Evolutionary conservation across 2,329 filamentous ascomycete species (phyloP), one percentile per base, ranked within the genome.

Genomic region (Pseudogymnoascus sp.): DNA sequence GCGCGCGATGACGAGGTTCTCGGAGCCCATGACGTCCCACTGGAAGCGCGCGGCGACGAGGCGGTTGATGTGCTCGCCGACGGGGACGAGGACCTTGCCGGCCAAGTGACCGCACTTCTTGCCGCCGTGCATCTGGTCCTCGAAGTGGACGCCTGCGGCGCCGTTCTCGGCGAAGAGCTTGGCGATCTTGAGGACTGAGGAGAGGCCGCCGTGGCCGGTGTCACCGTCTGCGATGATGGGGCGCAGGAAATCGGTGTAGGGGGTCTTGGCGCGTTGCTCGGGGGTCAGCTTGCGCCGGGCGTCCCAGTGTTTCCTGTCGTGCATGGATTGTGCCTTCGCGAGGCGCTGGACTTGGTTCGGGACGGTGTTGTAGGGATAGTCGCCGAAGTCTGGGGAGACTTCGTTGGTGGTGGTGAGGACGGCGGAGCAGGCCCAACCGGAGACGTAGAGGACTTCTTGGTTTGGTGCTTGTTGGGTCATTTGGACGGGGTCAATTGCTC

Each of bases 361-460:
- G 3, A 99, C 95, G 0, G 95, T 99, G 74, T 97, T 97, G 79
- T 99, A 99, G 0, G 95, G 95, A 75, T 99, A 99, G 77, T 99
- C 95, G 71, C 95, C 95, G 78, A 97, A 96, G 75, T 99, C 95
- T 46, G 95, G 90, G 0, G 92, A 97, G 28, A 99, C 95, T 75
- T 99, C 95, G 78, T 99, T 97, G 38, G 95, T 97, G 8, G 87
- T 88, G 3, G 93, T 97, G 53, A 99, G 81, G 18, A 96, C 85
- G 0, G 92, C 93, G 0, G 93, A 97, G 78, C 95, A 97, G 4
- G 95, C 95, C 95, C 95, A 99, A 66, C 95, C 95, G 0, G 93
- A 97, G 66, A 99, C 82, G 77, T 99, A 99, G 53, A 99, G 83
- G 16, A 97, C 90, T 75, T 99, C 93, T 75, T 97, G 95, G 77